Conservation (phyloP, 2,329 filamentous ascomycete species). For the Cytospora piceicola region DNA sequence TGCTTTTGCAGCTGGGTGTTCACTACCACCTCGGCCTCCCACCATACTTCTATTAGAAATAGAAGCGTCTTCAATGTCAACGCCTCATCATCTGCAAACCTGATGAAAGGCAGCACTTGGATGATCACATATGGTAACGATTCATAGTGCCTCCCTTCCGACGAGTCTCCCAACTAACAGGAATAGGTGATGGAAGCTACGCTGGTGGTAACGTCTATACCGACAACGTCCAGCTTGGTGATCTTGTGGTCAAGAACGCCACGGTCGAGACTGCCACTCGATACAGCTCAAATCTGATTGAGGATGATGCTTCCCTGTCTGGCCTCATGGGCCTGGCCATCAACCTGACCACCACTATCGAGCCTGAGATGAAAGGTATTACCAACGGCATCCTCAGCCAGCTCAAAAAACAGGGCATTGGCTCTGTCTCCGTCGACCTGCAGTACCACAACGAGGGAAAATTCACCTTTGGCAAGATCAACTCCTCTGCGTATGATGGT, state of each 20-base stretch:
- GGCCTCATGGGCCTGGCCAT: constrained; percentile 59
- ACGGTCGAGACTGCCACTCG: constrained; percentile 54
- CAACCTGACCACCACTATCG: constrained; percentile 48
- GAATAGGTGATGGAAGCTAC: constrained; percentile 48
- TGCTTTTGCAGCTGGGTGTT: constrained; percentile 53
- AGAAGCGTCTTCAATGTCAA: constrained; percentile 52
- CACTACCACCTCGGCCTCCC: constrained; percentile 49
- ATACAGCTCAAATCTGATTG: constrained; percentile 49
- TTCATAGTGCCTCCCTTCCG: constrained; percentile 34
- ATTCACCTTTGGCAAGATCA: constrained; percentile 57
- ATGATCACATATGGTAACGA: constrained; percentile 52
- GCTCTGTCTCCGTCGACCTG: constrained; percentile 56
- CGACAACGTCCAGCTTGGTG: constrained; percentile 54
- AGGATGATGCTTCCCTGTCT: constrained; percentile 45
- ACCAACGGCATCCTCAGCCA: constrained; percentile 52
- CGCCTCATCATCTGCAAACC: constrained; percentile 47
- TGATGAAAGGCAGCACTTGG: constrained; percentile 52
- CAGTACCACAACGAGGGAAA: constrained; percentile 50
- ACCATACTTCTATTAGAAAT: constrained; percentile 48
- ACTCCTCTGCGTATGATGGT: constrained; percentile 44
- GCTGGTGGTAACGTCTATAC: constrained; percentile 54
- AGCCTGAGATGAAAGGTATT: constrained; percentile 48
- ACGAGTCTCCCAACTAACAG: neutral
- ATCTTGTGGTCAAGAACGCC: constrained; percentile 48
- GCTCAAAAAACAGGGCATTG: constrained; percentile 43